These are phyloP conservation scores for Hibiscus mutabilis DNA, from an alignment of 345 rosid species.

Conservation along the genomic window DNA sequence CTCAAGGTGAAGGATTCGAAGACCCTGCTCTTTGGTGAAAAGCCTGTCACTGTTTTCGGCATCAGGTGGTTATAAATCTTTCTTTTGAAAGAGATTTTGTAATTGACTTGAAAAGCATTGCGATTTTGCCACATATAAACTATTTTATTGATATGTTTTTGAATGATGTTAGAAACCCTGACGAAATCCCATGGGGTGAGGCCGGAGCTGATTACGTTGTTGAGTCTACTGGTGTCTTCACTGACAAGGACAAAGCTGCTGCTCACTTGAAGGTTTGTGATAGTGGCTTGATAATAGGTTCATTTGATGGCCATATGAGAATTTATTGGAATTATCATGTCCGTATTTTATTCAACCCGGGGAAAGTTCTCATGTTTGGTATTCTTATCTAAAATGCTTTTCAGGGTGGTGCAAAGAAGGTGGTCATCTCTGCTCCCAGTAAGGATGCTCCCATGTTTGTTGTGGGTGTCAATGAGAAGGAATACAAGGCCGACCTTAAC, in stretches of 20 bases:
- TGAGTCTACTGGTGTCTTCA: conserved; percentile 7
- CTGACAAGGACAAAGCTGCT: conserved; percentile 4
- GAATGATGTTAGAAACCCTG: not conserved
- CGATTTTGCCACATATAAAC: not conserved
- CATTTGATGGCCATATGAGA: not conserved
- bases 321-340: not conserved
- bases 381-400: not conserved
- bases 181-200: conserved; percentile 6
- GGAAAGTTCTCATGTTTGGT: not conserved
- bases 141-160: not conserved
- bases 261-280: conserved; percentile 4
- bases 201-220: not conserved
- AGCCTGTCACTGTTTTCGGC: not conserved
- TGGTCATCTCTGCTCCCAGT: conserved; percentile 52
- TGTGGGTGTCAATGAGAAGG: conserved; percentile 61
- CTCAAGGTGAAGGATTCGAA: not conserved
- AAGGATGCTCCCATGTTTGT: conserved; percentile 71
- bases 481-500: conserved; percentile 39
- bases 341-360: not conserved
- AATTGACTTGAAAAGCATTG: not conserved
- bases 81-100: not conserved
- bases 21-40: conserved; percentile 6
- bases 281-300: not conserved
- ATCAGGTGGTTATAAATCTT: not conserved
- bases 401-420: conserved; percentile 68